phyloP scores from a whole-genome alignment of 805 yeast species.

The Suhomyces sp. region DNA sequence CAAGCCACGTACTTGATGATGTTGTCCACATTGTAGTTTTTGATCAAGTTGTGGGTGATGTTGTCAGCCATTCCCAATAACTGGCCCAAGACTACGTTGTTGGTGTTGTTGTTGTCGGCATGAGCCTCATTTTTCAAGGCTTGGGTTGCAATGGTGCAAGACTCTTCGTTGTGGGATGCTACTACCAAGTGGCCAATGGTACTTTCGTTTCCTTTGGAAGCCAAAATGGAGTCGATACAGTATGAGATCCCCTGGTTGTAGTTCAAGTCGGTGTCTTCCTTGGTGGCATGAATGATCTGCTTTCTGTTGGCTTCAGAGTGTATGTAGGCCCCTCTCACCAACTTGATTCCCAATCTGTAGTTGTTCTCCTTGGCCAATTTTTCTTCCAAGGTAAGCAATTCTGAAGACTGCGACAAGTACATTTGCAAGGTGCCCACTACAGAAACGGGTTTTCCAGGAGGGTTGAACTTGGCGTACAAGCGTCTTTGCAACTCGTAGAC shows the following conservation, averaged over 20 bases:
- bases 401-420: constrained; percentile 73
- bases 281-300: constrained; percentile 67
- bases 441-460: constrained; percentile 51
- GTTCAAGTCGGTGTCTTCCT: constrained; percentile 74
- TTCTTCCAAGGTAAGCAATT: constrained; percentile 60
- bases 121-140: constrained; percentile 33
- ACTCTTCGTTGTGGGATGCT: constrained; percentile 83
- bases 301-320: constrained; percentile 79
- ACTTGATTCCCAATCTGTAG: constrained; percentile 80
- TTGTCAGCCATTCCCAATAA: constrained; percentile 95
- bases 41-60: constrained; percentile 70
- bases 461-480: constrained; percentile 71
- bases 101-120: constrained; percentile 20
- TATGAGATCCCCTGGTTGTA: constrained; percentile 68
- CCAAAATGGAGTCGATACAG: constrained; percentile 58
- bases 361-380: constrained; percentile 55
- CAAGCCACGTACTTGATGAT: constrained; percentile 94
- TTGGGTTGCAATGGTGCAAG: constrained; percentile 70
- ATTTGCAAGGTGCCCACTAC: constrained; percentile 92
- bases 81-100: constrained; percentile 83
- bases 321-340: constrained; percentile 94
- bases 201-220: constrained; percentile 41
- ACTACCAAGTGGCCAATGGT: constrained; percentile 77
- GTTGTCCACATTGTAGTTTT: constrained; percentile 61
- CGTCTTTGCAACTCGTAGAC: constrained; percentile 87